Base-by-base conservation (phyloP, 768 basidiomycete species). In the Macrolepiota albuminosa region DNA sequence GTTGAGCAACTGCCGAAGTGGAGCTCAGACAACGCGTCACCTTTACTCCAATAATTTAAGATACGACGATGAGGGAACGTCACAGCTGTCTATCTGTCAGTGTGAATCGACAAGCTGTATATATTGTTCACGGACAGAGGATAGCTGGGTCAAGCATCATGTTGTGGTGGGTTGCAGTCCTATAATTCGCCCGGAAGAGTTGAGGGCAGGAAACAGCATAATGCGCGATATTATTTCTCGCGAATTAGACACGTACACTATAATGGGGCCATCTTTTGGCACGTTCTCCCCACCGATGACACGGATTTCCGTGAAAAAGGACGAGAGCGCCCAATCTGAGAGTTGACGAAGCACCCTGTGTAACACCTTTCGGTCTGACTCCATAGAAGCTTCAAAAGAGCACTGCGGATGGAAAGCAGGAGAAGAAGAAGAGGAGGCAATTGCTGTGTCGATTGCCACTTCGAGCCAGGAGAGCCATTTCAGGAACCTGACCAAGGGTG, bases 41-140 rank as follows among this genome's bases (percentile, higher is more conserved):
- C 90, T 83, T 98, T 98, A 69, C 91, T 92, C 96, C 96, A 91
- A 68, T 91, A 93, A 71, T 97, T 91, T 56, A 98, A 75, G 52
- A 88, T 87, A 62, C 93, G 83, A 59, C 77, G 75, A 73, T 91
- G 83, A 26, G 95, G 95, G 71, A 97, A 92, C 37, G 84, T 85
- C 57, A 84, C 85, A 58, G 93, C 91, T 93, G 67, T n/a, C 6
- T 63, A 47, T 52, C 31, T 63, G 64, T 64, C 66, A 49, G 48
- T 40, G n/a, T 33, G 51, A 57, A 26, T 42, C 42, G 13, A 13
- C 43, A 21, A 29, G 40, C 29, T 26, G 13, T 29, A 39, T 34
- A 47, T 21, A 51, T 2, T 42, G 18, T 43, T 21, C 40, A 62
- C 65, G n/a, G 52, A 94, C 91, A 93, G 21, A 95, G 77, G 58